Base-by-base conservation (phyloP, 352 stramenopile species). In the Phytophthora podocarpi region DNA sequence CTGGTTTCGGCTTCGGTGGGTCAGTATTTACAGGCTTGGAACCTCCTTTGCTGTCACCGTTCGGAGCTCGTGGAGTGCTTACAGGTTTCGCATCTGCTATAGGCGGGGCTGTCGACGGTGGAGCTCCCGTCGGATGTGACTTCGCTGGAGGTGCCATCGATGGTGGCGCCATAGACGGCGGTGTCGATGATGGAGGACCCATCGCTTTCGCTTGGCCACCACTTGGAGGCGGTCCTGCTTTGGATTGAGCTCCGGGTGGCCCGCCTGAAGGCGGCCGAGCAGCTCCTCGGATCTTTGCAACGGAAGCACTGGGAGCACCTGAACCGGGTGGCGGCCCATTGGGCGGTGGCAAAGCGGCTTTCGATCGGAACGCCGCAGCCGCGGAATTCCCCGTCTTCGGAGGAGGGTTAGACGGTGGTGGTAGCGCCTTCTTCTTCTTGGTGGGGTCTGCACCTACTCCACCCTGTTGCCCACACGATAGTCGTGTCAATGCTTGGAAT, bases 251-350 rank as follows among this genome's bases (percentile, higher is more conserved):
- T 32, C 55, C 61, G 24, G 76, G 80, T 12, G 80, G 59, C 10
- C 36, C 56, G 18, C 67, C 78, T 9, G 78, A 80, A 20, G 80
- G 76, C 5, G 59, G 58, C 27, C 79, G 76, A 5, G 68, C 78
- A 12, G 82, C 78, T 9, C 77, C 74, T 67, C 82, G 85, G 41
- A 93, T 87, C 66, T 93, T 93, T 5, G 81, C 79, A 0, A 93
- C 82, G 0, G 82, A 90, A 16, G 82, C 70, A 70, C 80, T 93
- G 3, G 78, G 57, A 9, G 67, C 73, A 3, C 76, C 71, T 47
- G 69, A 37, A n/a, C 58, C 70, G 16, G 85, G 82, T 7, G 82
- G 85, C 40, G 85, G 76, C 5, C 79, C 82, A 62, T 75, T 90
- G 0, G 85, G 82, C 1, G 82, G 82, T 5, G 82, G 80, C 5